Base-by-base conservation (phyloP, 441 rosid genomes). In the Jatropha podagrica region DNA sequence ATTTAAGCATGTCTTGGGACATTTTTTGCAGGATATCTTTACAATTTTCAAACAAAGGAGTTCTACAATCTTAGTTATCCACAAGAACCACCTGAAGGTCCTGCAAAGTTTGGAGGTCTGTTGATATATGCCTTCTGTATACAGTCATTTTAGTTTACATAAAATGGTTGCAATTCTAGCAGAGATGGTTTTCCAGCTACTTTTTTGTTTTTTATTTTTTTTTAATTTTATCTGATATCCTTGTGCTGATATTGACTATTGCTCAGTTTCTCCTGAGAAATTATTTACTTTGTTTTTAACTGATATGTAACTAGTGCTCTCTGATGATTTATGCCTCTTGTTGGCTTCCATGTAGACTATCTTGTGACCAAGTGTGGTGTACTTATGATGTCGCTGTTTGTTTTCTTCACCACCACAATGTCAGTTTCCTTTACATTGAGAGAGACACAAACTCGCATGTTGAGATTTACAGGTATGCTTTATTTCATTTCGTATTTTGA, bases 301-400 rank as follows among this genome's bases (percentile, higher is more conserved):
- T 48, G 26, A 64, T 54, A 67, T 69, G 15, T 6, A 14, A 27
- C 40, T 17, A 46, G 40, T 66, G 59, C 40, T 37, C 7, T 52
- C 37, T 60, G 69, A 49, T 54, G 54, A 40, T 26, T 80, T 75
- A n/a, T 62, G 14, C 11, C 72, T 79, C 67, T 68, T 52, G 18
- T 55, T 64, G 63, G 71, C 65, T 81, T 78, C 27, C 55, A 37
- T 86, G 87, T 89, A 96, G 99, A 96, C 78, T 96, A 96, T 85
- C 90, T 96, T 77, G 99, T 96, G 81, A 92, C 87, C n/a, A 96
- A 96, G 83, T 96, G 97, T 81, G 98, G 98, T 14, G 99, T 94
- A 80, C 98, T 96, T 77, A 91, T 94, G 98, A 94, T 96, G 99
- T 94, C 99, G 23, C 88, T 96, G 74, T 94, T 96, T 71, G 97